Percentiles rank a stretch among this genome's conserved stretches.
Evolutionary conservation across 169 alveolate species (phyloP).

Genomic region (Sarcocystis neurona): DNA sequence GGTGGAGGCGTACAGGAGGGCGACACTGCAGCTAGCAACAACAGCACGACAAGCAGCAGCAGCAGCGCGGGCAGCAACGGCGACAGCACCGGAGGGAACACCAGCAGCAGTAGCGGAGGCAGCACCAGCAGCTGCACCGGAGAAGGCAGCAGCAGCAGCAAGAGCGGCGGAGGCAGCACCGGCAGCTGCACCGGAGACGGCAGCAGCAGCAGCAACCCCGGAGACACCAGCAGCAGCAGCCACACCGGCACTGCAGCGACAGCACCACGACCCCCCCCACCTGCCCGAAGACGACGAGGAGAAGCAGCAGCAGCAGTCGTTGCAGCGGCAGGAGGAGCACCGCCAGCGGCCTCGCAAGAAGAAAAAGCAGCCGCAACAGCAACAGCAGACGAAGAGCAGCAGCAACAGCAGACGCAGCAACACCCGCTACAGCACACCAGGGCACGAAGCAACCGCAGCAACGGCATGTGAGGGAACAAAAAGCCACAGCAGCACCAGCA

Average conservation of each 20-base stretch:
- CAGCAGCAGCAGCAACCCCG: conserved; percentile 5
- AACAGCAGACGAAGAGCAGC: background rate
- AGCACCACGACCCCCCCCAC: too few species aligned
- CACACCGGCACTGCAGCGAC: background rate
- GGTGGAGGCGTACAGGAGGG: background rate
- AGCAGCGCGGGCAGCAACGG: conserved; percentile 20
- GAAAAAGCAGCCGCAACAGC: background rate
- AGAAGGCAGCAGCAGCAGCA: conserved; percentile 18
- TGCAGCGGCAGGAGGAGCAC: background rate
- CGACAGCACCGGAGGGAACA: conserved; percentile 6
- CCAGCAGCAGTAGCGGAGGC: background rate
- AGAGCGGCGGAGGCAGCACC: background rate
- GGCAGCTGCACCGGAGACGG: conserved; percentile 36
- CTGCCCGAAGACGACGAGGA: too few species aligned
- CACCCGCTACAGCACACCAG: background rate
- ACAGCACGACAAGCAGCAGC: conserved; percentile 29
- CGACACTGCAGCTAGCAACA: background rate
- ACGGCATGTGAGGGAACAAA: background rate
- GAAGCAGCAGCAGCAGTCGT: conserved; percentile 6
- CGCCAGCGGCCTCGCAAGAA: background rate
- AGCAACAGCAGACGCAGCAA: background rate
- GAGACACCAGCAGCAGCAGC: conserved; percentile 27
- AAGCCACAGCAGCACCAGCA: background rate
- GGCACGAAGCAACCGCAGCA: background rate
- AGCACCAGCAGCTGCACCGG: background rate